These are phyloP conservation scores for Solanum clarkiae DNA, from an alignment of 257 asterid species.

Conservation along the genomic window DNA sequence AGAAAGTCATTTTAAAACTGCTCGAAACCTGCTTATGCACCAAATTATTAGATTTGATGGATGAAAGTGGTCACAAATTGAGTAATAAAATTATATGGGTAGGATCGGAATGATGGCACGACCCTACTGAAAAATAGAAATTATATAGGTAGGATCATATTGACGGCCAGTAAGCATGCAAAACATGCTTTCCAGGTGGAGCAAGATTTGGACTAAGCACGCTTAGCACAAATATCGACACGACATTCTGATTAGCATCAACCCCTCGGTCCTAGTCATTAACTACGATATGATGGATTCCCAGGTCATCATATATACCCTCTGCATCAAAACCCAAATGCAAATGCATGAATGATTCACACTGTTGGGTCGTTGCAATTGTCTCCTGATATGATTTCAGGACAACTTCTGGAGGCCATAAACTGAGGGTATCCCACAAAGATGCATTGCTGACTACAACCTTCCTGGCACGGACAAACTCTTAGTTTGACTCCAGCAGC, in stretches of 20 bases:
- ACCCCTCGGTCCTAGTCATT: constrained; percentile 93
- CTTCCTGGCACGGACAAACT: constrained; percentile 77
- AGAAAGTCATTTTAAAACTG: too few relatives aligned
- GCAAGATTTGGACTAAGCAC: constrained; percentile 77
- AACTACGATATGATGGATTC: constrained; percentile 90
- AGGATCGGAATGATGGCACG: too few relatives aligned
- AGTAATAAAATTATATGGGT: too few relatives aligned
- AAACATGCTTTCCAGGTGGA: constrained; percentile 78
- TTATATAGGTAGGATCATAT: too few relatives aligned
- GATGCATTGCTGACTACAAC: constrained; percentile 95
- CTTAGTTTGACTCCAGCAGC: constrained; percentile 84
- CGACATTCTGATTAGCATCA: constrained; percentile 91
- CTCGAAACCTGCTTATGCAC: too few relatives aligned
- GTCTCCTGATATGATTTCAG: constrained; percentile 57
- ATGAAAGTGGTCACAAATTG: too few relatives aligned
- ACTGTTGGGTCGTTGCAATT: constrained; percentile 60
- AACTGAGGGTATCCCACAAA: constrained; percentile 86
- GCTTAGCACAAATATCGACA: constrained; percentile 76
- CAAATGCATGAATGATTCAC: constrained; percentile 97
- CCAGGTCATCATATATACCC: constrained; percentile 73
- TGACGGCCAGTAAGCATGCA: constrained; percentile 48
- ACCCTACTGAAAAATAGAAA: too few relatives aligned
- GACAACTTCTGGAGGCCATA: constrained; percentile 55
- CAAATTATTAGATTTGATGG: too few relatives aligned
- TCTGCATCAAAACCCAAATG: constrained; percentile 82